Evolutionary conservation across 1,139 yeast genomes (phyloP).

Genomic region (Kluyveromyces sp.): DNA sequence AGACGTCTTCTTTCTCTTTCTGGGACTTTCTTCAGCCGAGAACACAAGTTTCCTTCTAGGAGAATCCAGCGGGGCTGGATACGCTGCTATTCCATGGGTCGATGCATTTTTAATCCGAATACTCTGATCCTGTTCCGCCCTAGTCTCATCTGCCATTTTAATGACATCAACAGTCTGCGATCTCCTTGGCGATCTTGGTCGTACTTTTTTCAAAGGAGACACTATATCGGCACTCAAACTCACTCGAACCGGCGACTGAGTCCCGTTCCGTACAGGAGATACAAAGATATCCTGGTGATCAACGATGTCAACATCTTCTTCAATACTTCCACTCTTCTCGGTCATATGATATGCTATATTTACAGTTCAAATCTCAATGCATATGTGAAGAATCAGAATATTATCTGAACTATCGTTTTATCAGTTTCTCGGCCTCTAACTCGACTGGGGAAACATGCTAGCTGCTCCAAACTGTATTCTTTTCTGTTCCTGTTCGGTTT

Average conservation of each 20-base stretch:
- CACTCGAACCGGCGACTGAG: background rate
- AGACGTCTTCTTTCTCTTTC: slow-evolving; percentile 9
- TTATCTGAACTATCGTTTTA: background rate
- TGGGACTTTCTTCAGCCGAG: background rate
- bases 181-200: background rate
- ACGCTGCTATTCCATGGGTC: no score
- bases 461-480: no score
- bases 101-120: no score
- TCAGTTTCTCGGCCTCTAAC: background rate
- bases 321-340: background rate
- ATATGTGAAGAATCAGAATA: background rate
- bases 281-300: slow-evolving; percentile 22
- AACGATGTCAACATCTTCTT: slow-evolving; percentile 14
- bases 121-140: no score
- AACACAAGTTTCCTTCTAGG: slow-evolving; percentile 6
- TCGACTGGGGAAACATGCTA: background rate
- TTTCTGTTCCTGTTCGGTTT: background rate
- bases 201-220: background rate
- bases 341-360: background rate
- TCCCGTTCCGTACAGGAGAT: slow-evolving; percentile 18
- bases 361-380: background rate
- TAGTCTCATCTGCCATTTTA: background rate
- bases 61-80: slow-evolving; percentile 1
- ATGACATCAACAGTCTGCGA: background rate
- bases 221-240: background rate